Evolutionary conservation across 192 early-diverging fungal genomes (phyloP).

Genomic region (Coemansia sp.): DNA sequence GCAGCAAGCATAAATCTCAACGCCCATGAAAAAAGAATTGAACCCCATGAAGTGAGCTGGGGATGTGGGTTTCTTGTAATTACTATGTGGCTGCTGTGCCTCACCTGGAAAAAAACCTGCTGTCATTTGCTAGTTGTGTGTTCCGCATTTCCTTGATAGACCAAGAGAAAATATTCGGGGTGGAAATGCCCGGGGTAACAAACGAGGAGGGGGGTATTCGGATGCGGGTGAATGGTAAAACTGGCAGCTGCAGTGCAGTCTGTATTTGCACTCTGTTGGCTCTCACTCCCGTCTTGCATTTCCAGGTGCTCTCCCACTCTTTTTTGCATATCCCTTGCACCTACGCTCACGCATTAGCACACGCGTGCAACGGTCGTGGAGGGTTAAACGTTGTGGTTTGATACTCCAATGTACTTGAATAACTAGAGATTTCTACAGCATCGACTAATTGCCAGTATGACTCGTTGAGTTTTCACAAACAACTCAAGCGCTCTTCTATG

Average conservation of each 20-base stretch:
- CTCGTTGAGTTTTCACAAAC: too few species aligned
- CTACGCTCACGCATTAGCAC: slow-evolving; percentile 6
- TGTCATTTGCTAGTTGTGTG: not conserved
- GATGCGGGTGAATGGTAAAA: slow-evolving; percentile 12
- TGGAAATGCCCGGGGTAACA: not conserved
- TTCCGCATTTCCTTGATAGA: not conserved
- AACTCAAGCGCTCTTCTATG: too few species aligned
- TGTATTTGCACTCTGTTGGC: slow-evolving; percentile 3
- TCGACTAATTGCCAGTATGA: too few species aligned
- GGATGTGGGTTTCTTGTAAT: not conserved
- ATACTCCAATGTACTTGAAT: too few species aligned
- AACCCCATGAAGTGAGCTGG: not conserved
- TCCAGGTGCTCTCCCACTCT: not conserved
- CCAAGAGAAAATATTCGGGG: not conserved
- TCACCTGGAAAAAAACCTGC: not conserved
- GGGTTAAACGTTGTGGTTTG: too few species aligned
- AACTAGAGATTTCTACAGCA: too few species aligned
- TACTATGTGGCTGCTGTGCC: slow-evolving; percentile 9
- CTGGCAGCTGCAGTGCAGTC: slow-evolving; percentile 8
- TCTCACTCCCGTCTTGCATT: slow-evolving; percentile 13
- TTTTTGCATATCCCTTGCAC: slow-evolving; percentile 8
- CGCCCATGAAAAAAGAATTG: slow-evolving; percentile 1
- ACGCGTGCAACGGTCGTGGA: not conserved
- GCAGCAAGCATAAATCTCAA: slow-evolving; percentile 1
- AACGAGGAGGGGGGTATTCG: slow-evolving; percentile 10